A percentile compares a stretch with the other conserved stretches of the same genome.
These are phyloP conservation scores for Mercurialis annua DNA, from an alignment of 345 rosid genomes.

Conservation along the genomic window DNA sequence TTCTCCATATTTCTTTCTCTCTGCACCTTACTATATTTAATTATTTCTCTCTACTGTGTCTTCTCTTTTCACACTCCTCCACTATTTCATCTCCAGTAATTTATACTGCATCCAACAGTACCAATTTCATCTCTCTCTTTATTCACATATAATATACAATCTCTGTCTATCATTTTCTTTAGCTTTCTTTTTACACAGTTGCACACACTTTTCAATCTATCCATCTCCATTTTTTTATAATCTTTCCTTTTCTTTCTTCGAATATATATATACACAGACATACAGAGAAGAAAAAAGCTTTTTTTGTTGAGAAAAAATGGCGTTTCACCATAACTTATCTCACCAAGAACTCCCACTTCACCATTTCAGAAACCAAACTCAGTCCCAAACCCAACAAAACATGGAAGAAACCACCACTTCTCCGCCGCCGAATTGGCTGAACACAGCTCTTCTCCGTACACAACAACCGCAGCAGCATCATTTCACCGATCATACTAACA, in stretches of 20 bases:
- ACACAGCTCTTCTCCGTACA: conserved; percentile 73
- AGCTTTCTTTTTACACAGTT: too few species aligned
- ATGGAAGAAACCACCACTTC: conserved; percentile 39
- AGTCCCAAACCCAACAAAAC: conserved; percentile 27
- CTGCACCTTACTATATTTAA: background rate
- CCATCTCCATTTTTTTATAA: background rate
- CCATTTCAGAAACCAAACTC: conserved; percentile 57
- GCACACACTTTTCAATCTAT: background rate
- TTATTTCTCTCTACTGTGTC: background rate
- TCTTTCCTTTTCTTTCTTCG: conserved; percentile 4
- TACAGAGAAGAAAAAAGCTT: conserved; percentile 1
- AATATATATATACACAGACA: conserved; percentile 12
- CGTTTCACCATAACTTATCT: conserved; percentile 76
- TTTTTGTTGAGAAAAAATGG: conserved; percentile 40
- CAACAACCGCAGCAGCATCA: conserved; percentile 41
- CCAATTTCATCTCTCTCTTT: background rate
- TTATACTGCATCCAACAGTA: background rate
- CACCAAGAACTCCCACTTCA: conserved; percentile 78
- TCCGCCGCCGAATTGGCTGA: conserved; percentile 88
- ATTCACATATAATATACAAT: background rate
- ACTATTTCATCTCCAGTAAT: background rate
- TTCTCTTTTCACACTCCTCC: background rate
- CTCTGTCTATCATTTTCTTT: background rate
- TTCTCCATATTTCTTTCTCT: background rate
- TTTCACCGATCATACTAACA: conserved; percentile 43